Conservation (phyloP, 2,329 filamentous ascomycete species). For the Neofusicoccum laricinum region DNA sequence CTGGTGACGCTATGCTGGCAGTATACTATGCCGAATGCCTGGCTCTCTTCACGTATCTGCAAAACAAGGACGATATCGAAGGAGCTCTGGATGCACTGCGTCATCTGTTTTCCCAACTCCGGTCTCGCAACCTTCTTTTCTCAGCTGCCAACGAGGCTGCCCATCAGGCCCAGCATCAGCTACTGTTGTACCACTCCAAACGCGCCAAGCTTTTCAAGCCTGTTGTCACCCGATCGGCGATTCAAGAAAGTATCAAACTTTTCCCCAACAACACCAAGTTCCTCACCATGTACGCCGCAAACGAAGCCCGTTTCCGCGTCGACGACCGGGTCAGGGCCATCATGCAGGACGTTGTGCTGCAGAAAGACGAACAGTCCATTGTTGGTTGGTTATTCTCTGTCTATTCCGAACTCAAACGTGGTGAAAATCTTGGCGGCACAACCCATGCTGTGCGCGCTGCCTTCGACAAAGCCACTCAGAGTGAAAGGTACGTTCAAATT, state of each 20-base stretch:
- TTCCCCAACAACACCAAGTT: constrained; percentile 80
- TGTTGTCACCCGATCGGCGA: constrained; percentile 58
- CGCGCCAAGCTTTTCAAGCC: constrained; percentile 66
- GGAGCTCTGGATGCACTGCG: constrained; percentile 39
- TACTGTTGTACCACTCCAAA: constrained; percentile 66
- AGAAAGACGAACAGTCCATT: constrained; percentile 36
- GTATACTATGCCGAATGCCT: constrained; percentile 59
- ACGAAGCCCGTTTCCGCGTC: constrained; percentile 68
- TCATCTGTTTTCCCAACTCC: constrained; percentile 25
- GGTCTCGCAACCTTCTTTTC: constrained; percentile 21
- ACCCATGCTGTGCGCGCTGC: constrained; percentile 55
- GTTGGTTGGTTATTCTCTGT: constrained; percentile 55
- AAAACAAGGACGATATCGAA: constrained; percentile 34
- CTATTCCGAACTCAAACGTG: constrained; percentile 51
- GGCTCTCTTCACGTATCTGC: constrained; percentile 66
- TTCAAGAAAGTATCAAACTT: constrained; percentile 57
- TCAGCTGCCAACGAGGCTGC: constrained; percentile 57
- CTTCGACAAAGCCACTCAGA: constrained; percentile 52
- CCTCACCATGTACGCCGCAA: constrained; percentile 68
- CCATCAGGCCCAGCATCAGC: constrained; percentile 64
- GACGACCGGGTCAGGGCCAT: constrained; percentile 73
- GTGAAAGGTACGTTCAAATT: constrained; percentile 15
- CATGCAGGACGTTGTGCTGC: constrained; percentile 45
- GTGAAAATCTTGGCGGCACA: constrained; percentile 37
- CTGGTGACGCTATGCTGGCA: constrained; percentile 42